Evolutionary conservation across 306 rosid genomes (phyloP), one percentile per base, ranked within the genome.

Genomic region (Sindora glabra): DNA sequence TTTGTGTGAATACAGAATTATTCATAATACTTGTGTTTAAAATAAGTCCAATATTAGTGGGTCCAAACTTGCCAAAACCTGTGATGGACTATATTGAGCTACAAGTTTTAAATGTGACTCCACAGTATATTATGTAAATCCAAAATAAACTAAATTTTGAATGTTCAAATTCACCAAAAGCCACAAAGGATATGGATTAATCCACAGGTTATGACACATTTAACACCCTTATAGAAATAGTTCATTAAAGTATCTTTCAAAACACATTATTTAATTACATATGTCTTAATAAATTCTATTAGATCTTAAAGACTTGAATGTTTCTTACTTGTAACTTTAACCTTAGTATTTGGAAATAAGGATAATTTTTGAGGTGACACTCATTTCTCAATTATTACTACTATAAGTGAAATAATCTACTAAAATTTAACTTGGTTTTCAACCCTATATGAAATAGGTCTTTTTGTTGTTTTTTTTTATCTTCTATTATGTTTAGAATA

Each of bases 381-480:
- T 71, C 89, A 94, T 77, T 77, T 83, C 75, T 94, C 99, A 29
- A 94, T 97, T 48, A 97, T 89, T 64, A 94, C 97, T 62, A 86
- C 89, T 37, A 83, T 89, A 95, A 94, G 99, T 45, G 99, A 94
- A 78, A 84, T 90, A 44, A 94, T 94, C 73, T 97, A 94, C 79
- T 89, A 89, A 77, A 97, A 94, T 66, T 97, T 97, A 44, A 94
- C 99, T 5, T 89, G 86, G 63, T 89, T 84, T 75, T 58, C 94
- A 62, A 67, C 76, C 71, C 74, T 94, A 72, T 95, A 86, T 59
- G 99, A 94, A 55, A 74, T 89, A 90, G 99, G 99, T 66, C 97
- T 94, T 61, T 97, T 97, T 56, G 89, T n/a, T n/a, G 77, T 74
- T 95, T 94, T 15, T 94, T 94, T 75, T 65, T 94, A 56, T 76